phyloP scores from a whole-genome alignment of 139 green algal species.

The Chlorella sp. region DNA sequence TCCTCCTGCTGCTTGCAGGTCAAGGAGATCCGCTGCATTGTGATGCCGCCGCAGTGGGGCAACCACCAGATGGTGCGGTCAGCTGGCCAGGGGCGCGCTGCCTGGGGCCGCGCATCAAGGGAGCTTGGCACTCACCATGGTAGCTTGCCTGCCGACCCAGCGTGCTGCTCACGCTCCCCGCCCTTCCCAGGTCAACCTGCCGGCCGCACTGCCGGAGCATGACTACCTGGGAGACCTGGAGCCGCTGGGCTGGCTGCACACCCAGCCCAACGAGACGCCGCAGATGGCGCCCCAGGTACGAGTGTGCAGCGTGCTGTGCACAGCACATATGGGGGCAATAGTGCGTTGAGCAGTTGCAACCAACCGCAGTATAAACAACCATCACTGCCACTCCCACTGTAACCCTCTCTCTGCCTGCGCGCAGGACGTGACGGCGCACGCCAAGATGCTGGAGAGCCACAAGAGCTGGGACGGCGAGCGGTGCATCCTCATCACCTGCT shows the following conservation, averaged over 20 bases:
- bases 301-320: not conserved
- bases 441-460: slow-evolving; percentile 95
- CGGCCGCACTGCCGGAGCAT: slow-evolving; percentile 89
- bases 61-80: slow-evolving; percentile 79
- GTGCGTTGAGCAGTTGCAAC: no score
- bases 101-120: no score
- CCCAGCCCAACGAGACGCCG: slow-evolving; percentile 95
- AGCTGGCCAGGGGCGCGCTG: not conserved
- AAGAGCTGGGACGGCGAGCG: slow-evolving; percentile 97
- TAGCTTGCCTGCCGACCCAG: no score
- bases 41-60: slow-evolving; percentile 98
- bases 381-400: no score
- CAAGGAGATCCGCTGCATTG: slow-evolving; percentile 96
- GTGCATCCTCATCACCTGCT: slow-evolving; percentile 93
- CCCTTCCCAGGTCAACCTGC: slow-evolving; percentile 82
- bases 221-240: slow-evolving; percentile 97
- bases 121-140: no score
- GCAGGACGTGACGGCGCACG: slow-evolving; percentile 92
- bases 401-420: no score
- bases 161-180: not conserved
- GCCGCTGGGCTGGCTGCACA: slow-evolving; percentile 99
- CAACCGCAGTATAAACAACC: no score
- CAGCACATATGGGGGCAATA: no score
- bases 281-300: slow-evolving; percentile 89
- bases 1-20: slow-evolving; percentile 60